Percentiles rank a stretch among this genome's conserved stretches.
Evolutionary conservation across 192 early-diverging fungal species (phyloP).

Genomic region (Backusella tarrabulga): DNA sequence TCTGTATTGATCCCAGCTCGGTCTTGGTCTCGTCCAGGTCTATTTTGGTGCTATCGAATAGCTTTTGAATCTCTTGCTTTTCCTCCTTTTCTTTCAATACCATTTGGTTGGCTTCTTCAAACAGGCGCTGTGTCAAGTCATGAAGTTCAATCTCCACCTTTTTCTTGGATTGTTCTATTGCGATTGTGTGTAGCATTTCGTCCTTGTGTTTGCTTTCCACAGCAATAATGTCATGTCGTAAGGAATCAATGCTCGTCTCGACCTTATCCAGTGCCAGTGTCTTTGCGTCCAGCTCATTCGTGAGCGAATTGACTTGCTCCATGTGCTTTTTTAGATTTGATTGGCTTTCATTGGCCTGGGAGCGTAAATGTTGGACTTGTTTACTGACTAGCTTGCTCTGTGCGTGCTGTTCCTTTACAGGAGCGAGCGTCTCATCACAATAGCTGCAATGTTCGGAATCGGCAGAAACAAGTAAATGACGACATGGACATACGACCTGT

Average conservation of each 20-base stretch:
- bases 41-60: conserved; percentile 44
- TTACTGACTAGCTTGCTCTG: not conserved
- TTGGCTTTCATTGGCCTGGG: not conserved
- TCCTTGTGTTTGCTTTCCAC: conserved; percentile 71
- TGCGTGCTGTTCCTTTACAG: not conserved
- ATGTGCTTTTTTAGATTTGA: not conserved
- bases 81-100: conserved; percentile 70
- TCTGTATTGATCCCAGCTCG: conserved; percentile 64
- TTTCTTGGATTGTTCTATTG: conserved; percentile 83
- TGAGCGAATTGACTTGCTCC: not conserved
- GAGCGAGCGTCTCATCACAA: conserved; percentile 6
- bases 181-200: conserved; percentile 73
- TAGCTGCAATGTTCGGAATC: conserved; percentile 9
- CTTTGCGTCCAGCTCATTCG: not conserved
- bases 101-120: conserved; percentile 89
- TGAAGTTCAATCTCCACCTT: conserved; percentile 87
- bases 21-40: conserved; percentile 57
- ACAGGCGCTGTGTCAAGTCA: conserved; percentile 78
- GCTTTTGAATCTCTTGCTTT: conserved; percentile 42
- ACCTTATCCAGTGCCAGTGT: not conserved
- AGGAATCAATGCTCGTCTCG: conserved; percentile 7
- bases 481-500: conserved; percentile 2
- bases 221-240: conserved; percentile 59
- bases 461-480: not conserved
- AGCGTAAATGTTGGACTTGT: not conserved